Evolutionary conservation across 2,329 filamentous ascomycete genomes (phyloP).

Genomic region (Endothia cerciana): DNA sequence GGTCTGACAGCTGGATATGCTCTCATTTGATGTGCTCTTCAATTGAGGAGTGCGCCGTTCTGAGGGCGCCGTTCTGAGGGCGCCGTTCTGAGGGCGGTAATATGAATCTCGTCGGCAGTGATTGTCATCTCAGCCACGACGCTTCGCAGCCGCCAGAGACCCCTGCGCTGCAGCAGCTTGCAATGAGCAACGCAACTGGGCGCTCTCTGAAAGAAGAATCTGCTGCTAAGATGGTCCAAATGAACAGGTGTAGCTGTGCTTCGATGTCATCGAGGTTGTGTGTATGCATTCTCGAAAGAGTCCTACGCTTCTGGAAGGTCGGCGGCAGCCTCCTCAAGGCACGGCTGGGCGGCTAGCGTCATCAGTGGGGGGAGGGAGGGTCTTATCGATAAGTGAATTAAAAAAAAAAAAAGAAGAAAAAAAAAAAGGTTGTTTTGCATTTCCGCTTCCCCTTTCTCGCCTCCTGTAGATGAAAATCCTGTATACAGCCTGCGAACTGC

Average conservation of each 20-base stretch:
- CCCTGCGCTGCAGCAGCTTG: neutral
- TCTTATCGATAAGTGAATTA: constrained; percentile 6
- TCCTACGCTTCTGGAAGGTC: neutral
- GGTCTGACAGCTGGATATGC: neutral
- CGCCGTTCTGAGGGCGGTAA: neutral
- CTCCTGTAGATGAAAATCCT: neutral
- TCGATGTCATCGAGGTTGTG: neutral
- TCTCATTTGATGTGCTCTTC: neutral
- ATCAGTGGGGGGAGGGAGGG: neutral
- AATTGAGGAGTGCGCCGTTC: neutral
- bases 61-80: too few species aligned
- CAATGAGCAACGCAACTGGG: neutral
- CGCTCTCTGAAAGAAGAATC: neutral
- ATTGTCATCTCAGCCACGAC: neutral
- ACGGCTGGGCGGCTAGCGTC: neutral
- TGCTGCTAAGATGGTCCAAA: neutral
- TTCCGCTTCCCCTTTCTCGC: neutral
- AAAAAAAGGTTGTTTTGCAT: too few species aligned
- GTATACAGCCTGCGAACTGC: neutral
- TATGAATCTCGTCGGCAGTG: neutral
- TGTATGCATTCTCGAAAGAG: neutral
- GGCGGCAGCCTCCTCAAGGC: neutral
- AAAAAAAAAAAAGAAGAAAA: too few species aligned
- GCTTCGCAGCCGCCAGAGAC: neutral
- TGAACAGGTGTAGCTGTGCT: neutral